Base-by-base conservation (phyloP, 345 rosid genomes). In the Sisymbrium altissimum region DNA sequence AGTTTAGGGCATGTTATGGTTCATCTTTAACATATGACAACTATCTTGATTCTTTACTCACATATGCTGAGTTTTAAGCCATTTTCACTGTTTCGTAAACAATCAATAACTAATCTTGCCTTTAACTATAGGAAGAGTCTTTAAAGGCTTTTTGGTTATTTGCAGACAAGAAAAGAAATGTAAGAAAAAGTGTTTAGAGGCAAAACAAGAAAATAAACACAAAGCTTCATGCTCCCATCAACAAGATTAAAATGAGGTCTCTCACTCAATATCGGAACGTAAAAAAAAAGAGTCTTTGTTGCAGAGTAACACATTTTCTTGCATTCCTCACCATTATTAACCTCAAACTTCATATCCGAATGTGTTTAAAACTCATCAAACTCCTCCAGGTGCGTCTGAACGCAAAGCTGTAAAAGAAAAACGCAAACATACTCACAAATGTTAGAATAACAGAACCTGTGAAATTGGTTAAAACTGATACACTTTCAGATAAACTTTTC, bases 311-410 rank as follows among this genome's bases (percentile, higher is more conserved):
- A 60, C 30, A 60, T 33, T 18, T 5, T 40, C 35, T 18, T 40
- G 71, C 38, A 43, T 53, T 4, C 19, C 64, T 39, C 62, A 53
- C 9, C 17, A 7, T 71, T 15, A 70, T 46, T 64, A 18, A 65
- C 25, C 35, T 27, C 63, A 62, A 39, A 19, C 33, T 57, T 6
- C 41, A 45, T 18, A 38, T 74, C 72, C 27, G 27, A 66, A 25
- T 41, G 29, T 27, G 29, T 1, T 23, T 3, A 23, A 7, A 46
- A n/a, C 32, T 40, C 68, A 75, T 74, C 67, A 75, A 59, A 59
- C 39, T 53, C 17, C 39, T 53, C 17, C 69, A 68, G 68, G 79
- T 39, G 62, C 33, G 46, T 58, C 79, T 60, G 79, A 75, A 21
- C 79, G 63, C 63, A 67, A 40, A 68, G 19, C 79, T 75, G 69